Conservation (phyloP, 805 yeast species). For the Myxozyma neglecta region DNA sequence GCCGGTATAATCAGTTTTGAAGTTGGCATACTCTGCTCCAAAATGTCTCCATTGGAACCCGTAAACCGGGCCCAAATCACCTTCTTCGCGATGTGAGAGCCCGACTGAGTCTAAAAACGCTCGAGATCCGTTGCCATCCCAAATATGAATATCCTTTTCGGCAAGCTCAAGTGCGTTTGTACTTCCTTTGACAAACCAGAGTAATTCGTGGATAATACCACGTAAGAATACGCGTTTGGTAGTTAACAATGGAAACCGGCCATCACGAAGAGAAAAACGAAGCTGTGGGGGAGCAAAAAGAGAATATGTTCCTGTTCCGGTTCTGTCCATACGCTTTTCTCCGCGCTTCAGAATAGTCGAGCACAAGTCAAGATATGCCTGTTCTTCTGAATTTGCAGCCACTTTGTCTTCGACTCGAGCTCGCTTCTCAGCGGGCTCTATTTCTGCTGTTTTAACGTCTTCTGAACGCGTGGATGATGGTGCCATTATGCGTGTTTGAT, state of each 20-base stretch:
- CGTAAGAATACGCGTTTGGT: conserved; percentile 89
- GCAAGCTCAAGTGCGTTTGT: conserved; percentile 81
- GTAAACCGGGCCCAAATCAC: conserved; percentile 97
- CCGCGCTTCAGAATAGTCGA: conserved; percentile 75
- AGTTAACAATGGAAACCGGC: conserved; percentile 81
- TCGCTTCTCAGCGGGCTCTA: not conserved
- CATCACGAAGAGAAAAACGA: conserved; percentile 72
- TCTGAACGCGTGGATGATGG: not conserved
- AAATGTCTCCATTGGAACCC: conserved; percentile 99
- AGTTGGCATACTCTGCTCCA: conserved; percentile 87
- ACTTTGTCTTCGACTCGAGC: not conserved
- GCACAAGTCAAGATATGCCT: conserved; percentile 83
- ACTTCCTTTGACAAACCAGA: conserved; percentile 90
- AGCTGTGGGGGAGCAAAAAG: conserved; percentile 95
- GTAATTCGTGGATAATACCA: conserved; percentile 80
- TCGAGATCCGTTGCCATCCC: conserved; percentile 98
- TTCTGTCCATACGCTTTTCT: conserved; percentile 89
- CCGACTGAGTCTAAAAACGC: conserved; percentile 86
- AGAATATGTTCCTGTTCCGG: conserved; percentile 94
- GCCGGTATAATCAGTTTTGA: conserved; percentile 83
- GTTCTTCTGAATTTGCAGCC: conserved; percentile 54
- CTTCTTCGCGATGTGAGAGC: conserved; percentile 74
- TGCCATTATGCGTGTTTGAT: not conserved
- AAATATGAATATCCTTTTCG: conserved; percentile 87
- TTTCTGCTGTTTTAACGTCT: too few species aligned